Evolutionary conservation across 768 basidiomycete species (phyloP), one percentile per base, ranked within the genome.

Genomic region (Vararia minispora): DNA sequence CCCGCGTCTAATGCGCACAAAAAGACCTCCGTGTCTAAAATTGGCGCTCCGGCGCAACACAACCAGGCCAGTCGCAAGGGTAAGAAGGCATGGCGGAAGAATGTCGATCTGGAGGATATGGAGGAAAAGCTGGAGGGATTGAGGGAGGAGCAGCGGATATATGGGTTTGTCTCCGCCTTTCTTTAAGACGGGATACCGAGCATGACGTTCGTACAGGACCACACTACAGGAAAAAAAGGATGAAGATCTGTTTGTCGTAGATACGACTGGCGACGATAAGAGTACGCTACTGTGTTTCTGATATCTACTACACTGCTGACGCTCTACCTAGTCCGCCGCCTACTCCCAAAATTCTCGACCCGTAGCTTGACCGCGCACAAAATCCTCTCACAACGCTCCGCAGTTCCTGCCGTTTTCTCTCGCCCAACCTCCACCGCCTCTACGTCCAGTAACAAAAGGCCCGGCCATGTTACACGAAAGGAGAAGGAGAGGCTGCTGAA

Each of bases 31-130:
- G 25, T 40, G 2, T 48, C 47, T 4, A 18, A 24, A 11, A 36
- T 68, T 11, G 76, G 76, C 4, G 78, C 76, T 1, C 75, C 76
- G 0, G 65, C 74, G 1, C 75, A 81, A 42, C 70, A 65, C 36
- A 68, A 58, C 16, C 89, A 92, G 57, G 58, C 76, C 0, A 85
- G 80, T 50, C 65, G 90, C 41, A 94, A 89, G 57, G 87, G 89
- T n/a, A 94, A 94, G 57, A 76, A 74, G 40, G 76, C 90, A 33
- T 94, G 91, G 91, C 62, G 91, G 55, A 94, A 95, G 63, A 87
- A 95, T 58, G 79, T 94, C 37, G 78, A 94, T 55, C 71, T 94
- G 35, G 72, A 74, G 18, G 77, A 76, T 35, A 77, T 91, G 14
- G 89, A 92, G 50, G 63, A 67, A 33, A 77, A 74, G 2, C 52